Base-by-base conservation (phyloP, 2,329 filamentous ascomycete genomes). In the Anisogramma anomala region DNA sequence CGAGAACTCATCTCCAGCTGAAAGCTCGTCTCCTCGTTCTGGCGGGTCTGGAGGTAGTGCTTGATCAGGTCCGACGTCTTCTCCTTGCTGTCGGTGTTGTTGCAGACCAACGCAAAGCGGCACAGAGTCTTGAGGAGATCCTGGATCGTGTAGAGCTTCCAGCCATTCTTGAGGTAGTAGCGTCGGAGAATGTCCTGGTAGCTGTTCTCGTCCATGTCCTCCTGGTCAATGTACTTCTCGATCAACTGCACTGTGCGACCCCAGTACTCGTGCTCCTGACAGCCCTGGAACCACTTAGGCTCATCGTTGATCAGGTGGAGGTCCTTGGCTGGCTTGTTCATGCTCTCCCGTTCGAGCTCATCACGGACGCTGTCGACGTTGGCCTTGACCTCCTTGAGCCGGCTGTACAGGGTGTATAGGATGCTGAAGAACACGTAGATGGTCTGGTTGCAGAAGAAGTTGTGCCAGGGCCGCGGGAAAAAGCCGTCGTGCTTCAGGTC, bases 371-470 rank as follows among this genome's bases (percentile, higher is more conserved):
- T 74, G 3, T 74, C 70, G 52, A 84, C 82, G 55, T 81, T 81
- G 44, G 80, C 71, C 65, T 96, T 96, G 59, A 96, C 77, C 46
- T 83, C 82, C 48, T 82, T 69, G 11, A 98, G 71, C 30, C 91
- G 79, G 53, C 79, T 77, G 62, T 94, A 96, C 4, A 98, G 68
- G n/a, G 82, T 83, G 56, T 94, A 79, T 58, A 98, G 91, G 47
- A 94, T 80, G 51, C 82, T 84, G 66, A 98, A 83, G 69, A 98
- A 96, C 61, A 91, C 88, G 57, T 87, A 94, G 45, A 98, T 81
- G 3, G 82, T 85, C 53, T 86, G 76, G 59, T 95, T 96, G 58
- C 81, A 82, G 65, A 93, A 98, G 57, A 96, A 77, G 57, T 89
- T 89, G 66, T 86, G 94, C 62, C 77, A 79, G 9, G 79, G 78